phyloP scores from a whole-genome alignment of 2,329 filamentous ascomycete genomes.

The Aspergillus alliaceus region DNA sequence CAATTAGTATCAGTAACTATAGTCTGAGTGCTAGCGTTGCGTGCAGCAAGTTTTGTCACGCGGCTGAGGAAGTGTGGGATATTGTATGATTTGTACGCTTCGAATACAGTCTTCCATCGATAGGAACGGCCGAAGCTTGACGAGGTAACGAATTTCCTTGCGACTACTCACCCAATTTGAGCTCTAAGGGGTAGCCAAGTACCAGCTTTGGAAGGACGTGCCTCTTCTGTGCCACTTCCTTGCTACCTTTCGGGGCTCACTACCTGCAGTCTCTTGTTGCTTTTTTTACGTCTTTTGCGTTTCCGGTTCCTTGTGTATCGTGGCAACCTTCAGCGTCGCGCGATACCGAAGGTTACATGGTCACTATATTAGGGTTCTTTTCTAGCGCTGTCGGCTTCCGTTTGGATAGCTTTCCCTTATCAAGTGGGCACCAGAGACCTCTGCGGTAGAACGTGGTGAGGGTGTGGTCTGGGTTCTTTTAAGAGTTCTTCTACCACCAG shows the following conservation, averaged over 20 bases:
- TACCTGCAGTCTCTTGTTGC: slow-evolving; percentile 8
- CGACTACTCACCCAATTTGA: slow-evolving; percentile 16
- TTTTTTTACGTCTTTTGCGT: slow-evolving; percentile 15
- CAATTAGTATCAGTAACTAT: slow-evolving; percentile 98
- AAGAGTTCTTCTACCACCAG: not conserved
- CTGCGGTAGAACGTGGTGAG: not conserved
- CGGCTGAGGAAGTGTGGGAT: slow-evolving; percentile 93
- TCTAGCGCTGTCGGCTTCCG: not conserved
- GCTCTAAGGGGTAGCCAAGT: not conserved
- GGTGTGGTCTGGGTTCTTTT: not conserved
- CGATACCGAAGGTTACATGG: not conserved
- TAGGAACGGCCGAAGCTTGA: slow-evolving; percentile 16
- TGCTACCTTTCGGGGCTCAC: not conserved
- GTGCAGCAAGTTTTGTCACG: slow-evolving; percentile 99
- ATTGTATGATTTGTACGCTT: slow-evolving; percentile 65
- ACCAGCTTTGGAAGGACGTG: slow-evolving; percentile 1
- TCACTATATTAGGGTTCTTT: slow-evolving; percentile 4
- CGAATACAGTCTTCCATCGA: slow-evolving; percentile 3
- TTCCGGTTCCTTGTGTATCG: slow-evolving; percentile 10
- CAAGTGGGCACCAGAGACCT: not conserved
- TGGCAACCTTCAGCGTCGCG: not conserved
- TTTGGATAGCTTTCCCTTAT: slow-evolving; percentile 4
- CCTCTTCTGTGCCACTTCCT: slow-evolving; percentile 5
- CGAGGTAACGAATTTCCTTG: slow-evolving; percentile 33
- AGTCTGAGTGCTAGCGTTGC: slow-evolving; percentile 96